Percentiles rank a stretch among this genome's conserved stretches.
Evolutionary conservation across 2,329 filamentous ascomycete genomes (phyloP).

Genomic region (Fusarium cicatricum): DNA sequence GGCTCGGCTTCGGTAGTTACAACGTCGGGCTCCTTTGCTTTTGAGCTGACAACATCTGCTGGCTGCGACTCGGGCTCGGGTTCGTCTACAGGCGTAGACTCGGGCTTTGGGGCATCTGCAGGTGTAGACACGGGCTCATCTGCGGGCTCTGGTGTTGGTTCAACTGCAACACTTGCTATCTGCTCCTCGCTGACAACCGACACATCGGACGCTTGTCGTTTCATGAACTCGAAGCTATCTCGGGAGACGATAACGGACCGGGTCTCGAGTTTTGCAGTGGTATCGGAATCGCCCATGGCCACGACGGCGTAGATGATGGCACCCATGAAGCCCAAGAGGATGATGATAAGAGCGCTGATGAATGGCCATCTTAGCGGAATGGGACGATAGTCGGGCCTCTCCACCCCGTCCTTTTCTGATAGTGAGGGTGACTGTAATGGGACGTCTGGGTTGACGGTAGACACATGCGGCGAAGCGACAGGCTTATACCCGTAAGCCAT

Average conservation of each 20-base stretch:
- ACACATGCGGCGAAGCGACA: slow-evolving; percentile 14
- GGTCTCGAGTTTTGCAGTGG: slow-evolving; percentile 20
- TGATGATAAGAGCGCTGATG: slow-evolving; percentile 17
- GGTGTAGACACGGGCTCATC: no score
- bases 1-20: background rate
- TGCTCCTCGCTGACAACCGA: slow-evolving; percentile 1
- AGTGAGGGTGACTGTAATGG: background rate
- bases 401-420: background rate
- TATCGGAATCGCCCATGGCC: slow-evolving; percentile 13
- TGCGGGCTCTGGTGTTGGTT: background rate
- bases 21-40: background rate
- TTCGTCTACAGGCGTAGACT: background rate
- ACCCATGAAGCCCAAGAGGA: slow-evolving; percentile 14
- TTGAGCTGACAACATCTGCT: background rate
- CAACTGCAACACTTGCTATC: background rate
- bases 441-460: slow-evolving; percentile 6
- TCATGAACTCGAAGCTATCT: slow-evolving; percentile 6
- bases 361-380: slow-evolving; percentile 31
- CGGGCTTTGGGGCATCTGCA: background rate
- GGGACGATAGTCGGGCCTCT: slow-evolving; percentile 31
- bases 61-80: background rate
- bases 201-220: slow-evolving; percentile 9
- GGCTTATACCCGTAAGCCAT: slow-evolving; percentile 23
- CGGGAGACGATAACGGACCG: slow-evolving; percentile 1
- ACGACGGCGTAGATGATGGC: slow-evolving; percentile 13